Percentiles rank a stretch among this genome's conserved stretches.
Conservation (phyloP, 2,329 filamentous ascomycete genomes). For the Pseudocercospora cruenta region DNA sequence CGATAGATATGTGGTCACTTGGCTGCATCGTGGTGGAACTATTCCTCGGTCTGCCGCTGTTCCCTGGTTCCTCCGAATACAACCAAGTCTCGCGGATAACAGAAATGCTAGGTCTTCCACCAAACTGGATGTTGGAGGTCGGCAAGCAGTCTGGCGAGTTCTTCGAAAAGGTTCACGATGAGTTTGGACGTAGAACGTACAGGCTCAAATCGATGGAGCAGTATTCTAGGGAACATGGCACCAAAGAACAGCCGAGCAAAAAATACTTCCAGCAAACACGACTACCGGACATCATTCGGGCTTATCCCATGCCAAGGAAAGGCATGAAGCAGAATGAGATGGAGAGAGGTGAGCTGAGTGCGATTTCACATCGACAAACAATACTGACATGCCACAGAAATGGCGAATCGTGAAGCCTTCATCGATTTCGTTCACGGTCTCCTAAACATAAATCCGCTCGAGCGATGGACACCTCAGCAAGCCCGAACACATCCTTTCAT, state of each 20-base stretch:
- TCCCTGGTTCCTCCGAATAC: constrained; percentile 97
- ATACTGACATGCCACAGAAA: constrained; percentile 65
- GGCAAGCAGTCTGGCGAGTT: constrained; percentile 97
- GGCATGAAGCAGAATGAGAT: constrained; percentile 99
- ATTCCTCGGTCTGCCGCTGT: constrained; percentile 90
- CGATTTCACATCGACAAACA: neutral
- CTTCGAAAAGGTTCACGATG: constrained; percentile 89
- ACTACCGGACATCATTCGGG: constrained; percentile 94
- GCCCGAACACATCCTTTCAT: constrained; percentile 98
- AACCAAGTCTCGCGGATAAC: constrained; percentile 97
- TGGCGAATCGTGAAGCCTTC: constrained; percentile 96
- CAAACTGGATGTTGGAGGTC: constrained; percentile 99
- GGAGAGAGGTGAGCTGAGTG: constrained; percentile 74
- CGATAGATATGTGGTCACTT: constrained; percentile 99
- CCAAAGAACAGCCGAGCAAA: constrained; percentile 98
- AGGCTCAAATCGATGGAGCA: constrained; percentile 97
- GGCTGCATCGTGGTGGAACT: constrained; percentile 98
- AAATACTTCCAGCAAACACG: constrained; percentile 98
- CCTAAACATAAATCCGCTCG: constrained; percentile 90
- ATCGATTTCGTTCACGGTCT: constrained; percentile 97
- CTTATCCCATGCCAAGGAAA: constrained; percentile 97
- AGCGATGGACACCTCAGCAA: constrained; percentile 97
- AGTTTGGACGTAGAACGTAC: constrained; percentile 89
- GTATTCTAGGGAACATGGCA: constrained; percentile 91
- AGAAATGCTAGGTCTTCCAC: constrained; percentile 95